Conservation (phyloP, 352 stramenopile species). For the Phytophthora pini region DNA sequence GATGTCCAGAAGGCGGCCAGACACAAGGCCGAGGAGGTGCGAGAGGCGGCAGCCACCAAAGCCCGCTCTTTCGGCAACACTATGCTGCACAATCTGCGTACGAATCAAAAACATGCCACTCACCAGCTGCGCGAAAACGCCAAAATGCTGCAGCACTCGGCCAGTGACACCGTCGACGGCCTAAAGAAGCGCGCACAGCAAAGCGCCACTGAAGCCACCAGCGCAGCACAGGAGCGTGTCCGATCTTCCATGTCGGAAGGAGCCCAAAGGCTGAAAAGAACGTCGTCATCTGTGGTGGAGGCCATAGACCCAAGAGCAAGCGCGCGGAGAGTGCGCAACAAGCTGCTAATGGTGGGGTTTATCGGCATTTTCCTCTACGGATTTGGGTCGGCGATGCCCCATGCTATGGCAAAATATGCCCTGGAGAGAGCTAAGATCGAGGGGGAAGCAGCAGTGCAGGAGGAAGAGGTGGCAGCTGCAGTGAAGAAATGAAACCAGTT, state of each 20-base stretch:
- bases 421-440: conserved; percentile 68
- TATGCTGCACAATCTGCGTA: conserved; percentile 53
- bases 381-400: conserved; percentile 65
- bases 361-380: conserved; percentile 77
- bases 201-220: conserved; percentile 33
- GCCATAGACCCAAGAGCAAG: conserved; percentile 55
- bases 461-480: conserved; percentile 3
- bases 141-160: conserved; percentile 38
- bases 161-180: conserved; percentile 46
- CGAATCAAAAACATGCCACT: conserved; percentile 48
- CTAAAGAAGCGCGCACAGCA: conserved; percentile 31
- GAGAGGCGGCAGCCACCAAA: conserved; percentile 27
- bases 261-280: conserved; percentile 56
- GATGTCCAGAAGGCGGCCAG: conserved; percentile 16
- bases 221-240: conserved; percentile 45
- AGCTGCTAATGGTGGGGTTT: conserved; percentile 62
- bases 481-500: conserved; percentile 32
- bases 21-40: conserved; percentile 34
- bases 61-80: conserved; percentile 38
- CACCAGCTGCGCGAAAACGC: conserved; percentile 54
- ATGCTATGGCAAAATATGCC: conserved; percentile 74
- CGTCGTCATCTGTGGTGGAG: conserved; percentile 59
- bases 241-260: conserved; percentile 42
- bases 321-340: conserved; percentile 58
- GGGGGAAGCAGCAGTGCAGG: conserved; percentile 33